Evolutionary conservation across 2,329 filamentous ascomycete genomes (phyloP).

Genomic region (Fusarium beomiforme): DNA sequence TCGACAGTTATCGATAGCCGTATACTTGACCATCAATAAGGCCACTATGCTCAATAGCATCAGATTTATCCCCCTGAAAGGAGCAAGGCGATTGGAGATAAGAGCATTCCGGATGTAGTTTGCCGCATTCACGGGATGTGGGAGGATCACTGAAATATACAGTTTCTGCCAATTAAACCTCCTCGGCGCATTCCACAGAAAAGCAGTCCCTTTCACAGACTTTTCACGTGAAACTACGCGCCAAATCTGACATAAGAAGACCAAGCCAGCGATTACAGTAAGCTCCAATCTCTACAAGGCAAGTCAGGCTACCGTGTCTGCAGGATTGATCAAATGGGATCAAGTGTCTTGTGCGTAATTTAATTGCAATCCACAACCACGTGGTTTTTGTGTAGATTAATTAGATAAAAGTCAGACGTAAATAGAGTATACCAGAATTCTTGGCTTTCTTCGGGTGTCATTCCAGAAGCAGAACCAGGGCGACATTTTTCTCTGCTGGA

Average conservation of each 20-base stretch:
- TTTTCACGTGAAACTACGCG: background rate
- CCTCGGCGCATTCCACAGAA: background rate
- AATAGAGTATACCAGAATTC: slow-evolving; percentile 1
- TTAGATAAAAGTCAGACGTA: background rate
- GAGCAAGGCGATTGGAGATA: slow-evolving; percentile 3
- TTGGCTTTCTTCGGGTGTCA: background rate
- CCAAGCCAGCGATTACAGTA: slow-evolving; percentile 4
- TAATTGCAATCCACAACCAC: slow-evolving; percentile 2
- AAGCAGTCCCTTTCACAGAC: slow-evolving; percentile 5
- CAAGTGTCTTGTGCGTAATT: slow-evolving; percentile 13
- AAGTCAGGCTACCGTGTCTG: slow-evolving; percentile 12
- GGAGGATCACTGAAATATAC: slow-evolving; percentile 8
- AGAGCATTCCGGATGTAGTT: slow-evolving; percentile 21
- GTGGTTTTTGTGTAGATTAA: background rate
- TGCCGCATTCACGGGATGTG: background rate
- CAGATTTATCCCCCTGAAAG: slow-evolving; percentile 20
- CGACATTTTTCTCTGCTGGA: background rate
- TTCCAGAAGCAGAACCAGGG: slow-evolving; percentile 17
- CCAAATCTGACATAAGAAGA: slow-evolving; percentile 20
- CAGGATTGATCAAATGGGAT: slow-evolving; percentile 8
- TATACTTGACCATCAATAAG: slow-evolving; percentile 12
- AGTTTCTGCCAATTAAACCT: slow-evolving; percentile 9
- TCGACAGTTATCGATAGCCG: slow-evolving; percentile 15
- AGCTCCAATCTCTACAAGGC: slow-evolving; percentile 15
- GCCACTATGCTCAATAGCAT: slow-evolving; percentile 24